Conservation (phyloP, 495 filamentous ascomycete genomes). For the Barbatosphaeria neglecta region DNA sequence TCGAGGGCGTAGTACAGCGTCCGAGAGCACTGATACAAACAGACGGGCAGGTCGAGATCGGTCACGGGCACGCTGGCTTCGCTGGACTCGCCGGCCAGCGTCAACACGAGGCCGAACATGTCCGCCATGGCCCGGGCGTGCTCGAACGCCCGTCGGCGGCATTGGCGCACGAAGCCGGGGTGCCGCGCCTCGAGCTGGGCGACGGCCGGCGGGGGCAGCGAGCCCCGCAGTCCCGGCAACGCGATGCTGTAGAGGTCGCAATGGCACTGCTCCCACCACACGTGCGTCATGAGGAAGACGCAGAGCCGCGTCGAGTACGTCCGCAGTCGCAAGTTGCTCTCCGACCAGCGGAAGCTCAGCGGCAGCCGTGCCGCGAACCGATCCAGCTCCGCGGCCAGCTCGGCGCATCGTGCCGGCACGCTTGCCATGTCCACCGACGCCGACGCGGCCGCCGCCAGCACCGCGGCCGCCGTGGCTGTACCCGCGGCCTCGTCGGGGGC, state of each 20-base stretch:
- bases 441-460: too few species aligned
- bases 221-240: constrained; percentile 30
- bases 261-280: constrained; percentile 39
- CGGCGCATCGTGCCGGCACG: constrained; percentile 26
- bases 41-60: constrained; percentile 35
- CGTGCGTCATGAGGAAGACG: constrained; percentile 39
- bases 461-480: too few species aligned
- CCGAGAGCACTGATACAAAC: constrained; percentile 34
- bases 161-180: constrained; percentile 22
- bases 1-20: constrained; percentile 26
- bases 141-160: constrained; percentile 29
- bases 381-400: constrained; percentile 28
- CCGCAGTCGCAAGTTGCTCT: constrained; percentile 36
- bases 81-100: constrained; percentile 24
- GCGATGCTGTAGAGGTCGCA: constrained; percentile 37
- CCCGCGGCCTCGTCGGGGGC: constrained; percentile 19
- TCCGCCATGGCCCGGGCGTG: constrained; percentile 37
- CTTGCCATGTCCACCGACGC: constrained; percentile 21
- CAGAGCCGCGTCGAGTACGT: constrained; percentile 34
- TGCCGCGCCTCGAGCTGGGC: constrained; percentile 17
- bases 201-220: constrained; percentile 21
- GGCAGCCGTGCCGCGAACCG: constrained; percentile 33
- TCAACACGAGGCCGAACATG: constrained; percentile 31
- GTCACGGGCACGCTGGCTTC: constrained; percentile 29
- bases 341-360: constrained; percentile 32